Conservation (phyloP, 257 asterid species). For the Solanum chmielewskii region DNA sequence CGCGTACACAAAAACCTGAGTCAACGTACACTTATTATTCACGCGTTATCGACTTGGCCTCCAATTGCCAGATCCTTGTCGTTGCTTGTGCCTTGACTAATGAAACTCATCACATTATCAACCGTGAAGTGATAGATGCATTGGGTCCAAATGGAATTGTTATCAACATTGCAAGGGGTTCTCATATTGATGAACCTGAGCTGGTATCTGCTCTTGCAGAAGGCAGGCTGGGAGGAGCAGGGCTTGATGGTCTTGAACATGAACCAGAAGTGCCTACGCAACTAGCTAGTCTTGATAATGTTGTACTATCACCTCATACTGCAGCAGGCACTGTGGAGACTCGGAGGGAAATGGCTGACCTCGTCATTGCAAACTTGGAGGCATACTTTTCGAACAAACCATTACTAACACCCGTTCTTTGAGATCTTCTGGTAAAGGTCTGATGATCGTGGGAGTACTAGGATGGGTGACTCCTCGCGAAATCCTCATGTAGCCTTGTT, state of each 20-base stretch:
- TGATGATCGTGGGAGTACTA: background rate
- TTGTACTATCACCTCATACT: constrained; percentile 51
- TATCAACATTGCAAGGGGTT: constrained; percentile 54
- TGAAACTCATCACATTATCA: constrained; percentile 49
- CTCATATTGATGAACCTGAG: constrained; percentile 50
- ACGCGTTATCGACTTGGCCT: constrained; percentile 32
- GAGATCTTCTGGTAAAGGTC: background rate
- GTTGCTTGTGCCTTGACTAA: constrained; percentile 46
- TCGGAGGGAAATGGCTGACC: constrained; percentile 56
- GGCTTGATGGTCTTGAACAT: constrained; percentile 52
- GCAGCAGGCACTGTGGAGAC: constrained; percentile 52
- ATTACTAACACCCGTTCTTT: constrained; percentile 33
- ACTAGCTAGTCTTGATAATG: constrained; percentile 41
- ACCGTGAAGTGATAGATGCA: constrained; percentile 42
- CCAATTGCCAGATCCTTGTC: constrained; percentile 44
- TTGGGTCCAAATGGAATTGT: constrained; percentile 46
- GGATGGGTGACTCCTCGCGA: background rate
- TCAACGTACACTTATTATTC: constrained; percentile 35
- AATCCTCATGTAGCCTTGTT: background rate
- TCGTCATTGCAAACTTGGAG: constrained; percentile 42
- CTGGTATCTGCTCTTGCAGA: constrained; percentile 49
- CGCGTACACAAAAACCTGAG: constrained; percentile 38
- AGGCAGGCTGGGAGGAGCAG: constrained; percentile 61
- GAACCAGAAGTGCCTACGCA: constrained; percentile 48
- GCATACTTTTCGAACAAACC: constrained; percentile 50